Evolutionary conservation across 2,329 filamentous ascomycete genomes (phyloP).

Genomic region (Penicillium sp.): DNA sequence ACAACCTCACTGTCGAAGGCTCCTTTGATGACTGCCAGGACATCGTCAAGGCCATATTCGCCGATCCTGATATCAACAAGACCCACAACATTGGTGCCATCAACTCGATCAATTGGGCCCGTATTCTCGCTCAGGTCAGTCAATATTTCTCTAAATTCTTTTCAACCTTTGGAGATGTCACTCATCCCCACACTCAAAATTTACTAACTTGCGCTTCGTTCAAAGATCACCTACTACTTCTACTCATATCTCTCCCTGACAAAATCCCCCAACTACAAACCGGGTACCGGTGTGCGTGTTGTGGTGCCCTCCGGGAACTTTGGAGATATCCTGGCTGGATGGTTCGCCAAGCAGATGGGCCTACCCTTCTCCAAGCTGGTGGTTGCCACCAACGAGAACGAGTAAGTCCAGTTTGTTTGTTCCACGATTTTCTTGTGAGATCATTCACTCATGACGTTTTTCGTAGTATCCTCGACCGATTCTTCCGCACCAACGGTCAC

Average conservation of each 20-base stretch:
- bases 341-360: constrained; percentile 87
- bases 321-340: constrained; percentile 81
- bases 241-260: constrained; percentile 82
- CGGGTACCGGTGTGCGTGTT: constrained; percentile 61
- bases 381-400: constrained; percentile 94
- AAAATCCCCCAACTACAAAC: constrained; percentile 53
- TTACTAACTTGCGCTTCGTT: background rate
- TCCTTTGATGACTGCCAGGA: constrained; percentile 98
- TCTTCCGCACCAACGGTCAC: constrained; percentile 74
- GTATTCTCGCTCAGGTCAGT: constrained; percentile 65
- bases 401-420: background rate
- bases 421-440: background rate
- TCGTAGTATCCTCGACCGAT: constrained; percentile 75
- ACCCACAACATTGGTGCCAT: constrained; percentile 72
- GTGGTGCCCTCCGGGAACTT: constrained; percentile 96
- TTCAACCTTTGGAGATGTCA: background rate
- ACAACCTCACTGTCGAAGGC: constrained; percentile 82
- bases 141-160: background rate
- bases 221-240: constrained; percentile 94
- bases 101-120: constrained; percentile 88
- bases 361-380: constrained; percentile 82
- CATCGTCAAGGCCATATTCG: constrained; percentile 89
- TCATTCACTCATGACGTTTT: background rate
- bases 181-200: background rate
- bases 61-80: constrained; percentile 75